A percentile compares a stretch with the other conserved stretches of the same genome.
These are phyloP conservation scores for Penicillium occitanis DNA, from an alignment of 2,329 filamentous ascomycete genomes.

Conservation along the genomic window DNA sequence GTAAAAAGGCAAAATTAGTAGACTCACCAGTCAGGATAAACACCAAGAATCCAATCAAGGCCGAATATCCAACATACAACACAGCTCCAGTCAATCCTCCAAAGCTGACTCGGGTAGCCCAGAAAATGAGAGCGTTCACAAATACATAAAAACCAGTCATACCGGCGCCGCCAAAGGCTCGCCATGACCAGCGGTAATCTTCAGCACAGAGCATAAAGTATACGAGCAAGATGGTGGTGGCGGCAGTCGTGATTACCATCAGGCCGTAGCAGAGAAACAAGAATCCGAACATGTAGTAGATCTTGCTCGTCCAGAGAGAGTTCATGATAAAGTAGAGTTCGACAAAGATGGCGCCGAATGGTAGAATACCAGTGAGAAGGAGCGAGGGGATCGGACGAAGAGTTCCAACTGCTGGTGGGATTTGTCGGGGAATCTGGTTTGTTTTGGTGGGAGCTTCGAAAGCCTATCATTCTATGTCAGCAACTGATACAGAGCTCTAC, in stretches of 20 bases:
- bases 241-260: conserved; percentile 93
- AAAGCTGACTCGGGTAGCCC: conserved; percentile 82
- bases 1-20: no score
- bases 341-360: conserved; percentile 95
- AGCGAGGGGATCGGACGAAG: conserved; percentile 85
- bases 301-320: conserved; percentile 96
- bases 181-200: conserved; percentile 99
- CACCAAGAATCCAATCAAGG: conserved; percentile 83
- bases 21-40: conserved; percentile 83
- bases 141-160: conserved; percentile 92
- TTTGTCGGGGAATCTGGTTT: conserved; percentile 97
- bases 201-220: conserved; percentile 96
- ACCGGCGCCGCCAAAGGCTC: conserved; percentile 86
- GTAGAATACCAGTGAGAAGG: conserved; percentile 85
- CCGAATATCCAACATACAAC: conserved; percentile 90
- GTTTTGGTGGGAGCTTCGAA: conserved; percentile 83
- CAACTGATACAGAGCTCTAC: background rate
- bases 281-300: conserved; percentile 99
- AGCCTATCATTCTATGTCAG: conserved; percentile 37
- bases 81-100: conserved; percentile 82
- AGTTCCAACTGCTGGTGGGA: conserved; percentile 79
- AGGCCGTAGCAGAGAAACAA: conserved; percentile 95
- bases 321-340: conserved; percentile 99
- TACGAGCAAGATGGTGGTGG: conserved; percentile 88
- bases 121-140: conserved; percentile 85